Evolutionary conservation across 345 rosid genomes (phyloP), one percentile per base, ranked within the genome.

Genomic region (Hibiscus mutabilis): DNA sequence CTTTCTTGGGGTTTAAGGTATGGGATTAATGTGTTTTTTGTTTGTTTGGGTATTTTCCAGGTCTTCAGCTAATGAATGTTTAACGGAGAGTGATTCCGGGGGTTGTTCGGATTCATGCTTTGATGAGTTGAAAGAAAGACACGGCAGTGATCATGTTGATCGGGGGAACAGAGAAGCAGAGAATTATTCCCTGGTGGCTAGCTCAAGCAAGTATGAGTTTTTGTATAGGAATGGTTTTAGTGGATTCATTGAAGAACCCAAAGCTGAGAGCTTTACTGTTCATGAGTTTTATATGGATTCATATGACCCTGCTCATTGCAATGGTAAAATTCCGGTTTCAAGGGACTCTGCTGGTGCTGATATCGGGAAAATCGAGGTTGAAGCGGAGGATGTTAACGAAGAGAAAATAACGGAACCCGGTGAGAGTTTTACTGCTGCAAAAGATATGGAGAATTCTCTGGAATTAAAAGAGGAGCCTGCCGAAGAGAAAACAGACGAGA

Each of bases 191-290:
- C 7, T 78, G 35, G 44, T 67, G 61, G 76, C 66, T 4, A 44
- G 18, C 56, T 16, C 66, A 19, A 63, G 52, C 53, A 87, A 80
- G 78, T 86, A 68, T 68, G 82, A 90, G 37, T 82, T 80, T 51
- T 76, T 68, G 3, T 75, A 80, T 11, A 75, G 77, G 66, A 83
- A 71, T 52, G 76, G 66, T 58, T 71, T 87, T 67, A 68, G 68
- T 58, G 84, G 87, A 68, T 86, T 84, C 74, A 64, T 87, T 42
- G 86, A 89, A 72, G 85, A 87, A 14, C 89, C 84, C 42, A 79
- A 65, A 80, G 64, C 75, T 3, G 19, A 75, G 79, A 74, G 76
- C 71, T 86, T 80, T 63, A 70, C 74, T 15, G 79, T 89, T 24
- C 86, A 75, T 70, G 87, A 84, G 71, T 60, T 73, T n/a, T 69